These are phyloP conservation scores for Colletotrichum ledebouriae DNA, from an alignment of 2,329 filamentous ascomycete genomes.

Conservation along the genomic window DNA sequence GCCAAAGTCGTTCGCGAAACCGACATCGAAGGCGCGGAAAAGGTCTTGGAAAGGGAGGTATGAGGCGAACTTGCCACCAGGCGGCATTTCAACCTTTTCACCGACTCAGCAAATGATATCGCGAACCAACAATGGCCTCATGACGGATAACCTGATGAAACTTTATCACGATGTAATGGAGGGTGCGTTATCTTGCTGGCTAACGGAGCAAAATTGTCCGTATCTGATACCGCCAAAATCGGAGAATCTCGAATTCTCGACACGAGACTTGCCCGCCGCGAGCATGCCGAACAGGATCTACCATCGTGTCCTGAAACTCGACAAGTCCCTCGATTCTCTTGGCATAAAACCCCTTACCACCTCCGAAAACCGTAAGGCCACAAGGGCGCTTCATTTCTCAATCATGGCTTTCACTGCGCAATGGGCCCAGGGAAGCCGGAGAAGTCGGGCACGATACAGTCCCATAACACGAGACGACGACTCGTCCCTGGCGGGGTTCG, in stretches of 20 bases:
- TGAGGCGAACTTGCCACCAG: background rate
- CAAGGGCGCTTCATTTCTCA: slow-evolving; percentile 60
- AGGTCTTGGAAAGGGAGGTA: background rate
- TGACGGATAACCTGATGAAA: slow-evolving; percentile 59
- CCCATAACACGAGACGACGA: slow-evolving; percentile 29
- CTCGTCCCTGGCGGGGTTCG: slow-evolving; percentile 15
- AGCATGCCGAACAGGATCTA: slow-evolving; percentile 59
- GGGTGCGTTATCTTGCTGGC: slow-evolving; percentile 66
- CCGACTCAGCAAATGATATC: slow-evolving; percentile 46
- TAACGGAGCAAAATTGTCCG: slow-evolving; percentile 66
- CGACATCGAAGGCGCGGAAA: background rate
- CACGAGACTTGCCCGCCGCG: slow-evolving; percentile 52
- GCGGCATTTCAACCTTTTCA: slow-evolving; percentile 37
- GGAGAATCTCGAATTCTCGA: background rate
- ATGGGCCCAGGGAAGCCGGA: slow-evolving; percentile 58
- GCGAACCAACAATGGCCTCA: slow-evolving; percentile 51
- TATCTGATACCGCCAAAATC: slow-evolving; percentile 48
- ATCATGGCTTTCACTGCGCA: slow-evolving; percentile 68
- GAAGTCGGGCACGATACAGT: slow-evolving; percentile 33
- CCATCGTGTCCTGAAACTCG: slow-evolving; percentile 61
- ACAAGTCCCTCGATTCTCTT: slow-evolving; percentile 56
- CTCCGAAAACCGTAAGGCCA: slow-evolving; percentile 58
- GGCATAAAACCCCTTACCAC: slow-evolving; percentile 56
- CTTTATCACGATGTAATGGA: slow-evolving; percentile 69
- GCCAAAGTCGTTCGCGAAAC: too few species aligned